Evolutionary conservation across 129 eudicot species (phyloP), one percentile per base, ranked within the genome.

Genomic region (Ambrosia artemisiifolia): DNA sequence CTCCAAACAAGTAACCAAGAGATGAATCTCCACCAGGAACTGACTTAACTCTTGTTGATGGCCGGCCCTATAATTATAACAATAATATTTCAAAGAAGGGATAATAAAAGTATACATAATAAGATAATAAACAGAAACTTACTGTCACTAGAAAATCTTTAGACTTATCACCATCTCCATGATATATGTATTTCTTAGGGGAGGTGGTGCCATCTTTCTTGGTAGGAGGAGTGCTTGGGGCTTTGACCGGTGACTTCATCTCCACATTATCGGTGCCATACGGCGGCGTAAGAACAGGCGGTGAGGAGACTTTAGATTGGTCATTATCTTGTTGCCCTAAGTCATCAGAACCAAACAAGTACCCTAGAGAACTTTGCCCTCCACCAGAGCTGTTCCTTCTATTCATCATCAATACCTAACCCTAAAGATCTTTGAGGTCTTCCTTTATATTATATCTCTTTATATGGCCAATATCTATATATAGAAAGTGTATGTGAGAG

Each of bases 11-110:
- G 81, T 87, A 87, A 5, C 93, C 93, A 20, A 87, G 83, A 63
- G 89, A 84, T 59, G 93, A 87, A 77, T 80, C 82, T 48, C 93
- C 93, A 18, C 93, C 93, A 2, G 93, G 93, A 72, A 74, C 93
- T 12, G 87, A 87, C 18, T 84, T 87, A 8, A 87, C 88, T 69
- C 81, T 87, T 12, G 88, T 87, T 0, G 92, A 83, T 50, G 92
- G 88, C 16, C 92, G 88, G 54, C 80, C 92, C 92, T 87, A 14
- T 7, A 47, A 16, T 1, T 30, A 8, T n/a, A 36, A 3, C 1
- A 17, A 51, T 16, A 17, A 16, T 16, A 51, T 51, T 7, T 17
- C 24, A 2, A 17, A 51, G 9, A 7, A 8, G 11, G 24, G 3
- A 0, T 0, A 7, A 17, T 16, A 60, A 60, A 60, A 12, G 32